Evolutionary conservation across 768 basidiomycete genomes (phyloP), one percentile per base, ranked within the genome.

Genomic region (Pluteus cervinus): DNA sequence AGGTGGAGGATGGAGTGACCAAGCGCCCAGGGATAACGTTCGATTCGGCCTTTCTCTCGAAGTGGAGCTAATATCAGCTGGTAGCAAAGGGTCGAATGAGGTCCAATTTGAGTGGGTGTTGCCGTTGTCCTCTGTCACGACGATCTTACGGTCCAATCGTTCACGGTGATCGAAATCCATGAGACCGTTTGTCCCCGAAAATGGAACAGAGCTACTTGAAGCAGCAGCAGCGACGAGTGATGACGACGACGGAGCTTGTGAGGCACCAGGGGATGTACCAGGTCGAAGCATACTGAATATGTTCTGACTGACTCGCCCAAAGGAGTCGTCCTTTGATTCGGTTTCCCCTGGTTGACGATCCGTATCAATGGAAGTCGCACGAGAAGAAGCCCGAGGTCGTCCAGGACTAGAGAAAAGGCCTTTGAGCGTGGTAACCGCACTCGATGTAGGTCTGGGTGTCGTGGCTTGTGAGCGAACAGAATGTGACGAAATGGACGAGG

Each of bases 381-480:
- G 65, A 12, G 79, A 79, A 2, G 65, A 59, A 3, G 80, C 79
- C 3, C 77, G 71, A 24, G 79, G 76, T 4, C 81, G 73, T 21
- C 54, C 55, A 9, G 58, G 47, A 11, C 57, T 60, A 21, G 65
- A 57, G 46, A 82, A 81, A 21, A 85, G 54, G 7, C 76, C 72
- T 49, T 77, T 81, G 30, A 83, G 54, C 2, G 79, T 68, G 4
- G 77, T 70, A 12, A 81, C 75, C 7, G 74, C 66, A 35, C 57
- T 53, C 14, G 59, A 48, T 4, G 65, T 47, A 10, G 62, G 44
- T 43, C 57, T 68, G n/a, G 65, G 62, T 12, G 57, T 50, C 16
- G 65, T 62, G 21, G 58, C 54, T 38, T 67, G 66, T 21, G 72
- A 73, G 9, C 57, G 66, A 10, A 61, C 52, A 12, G 69, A 68